Percentiles rank a stretch among this genome's conserved stretches.
Evolutionary conservation across 2,329 filamentous ascomycete genomes (phyloP).

Genomic region (Aspergillus viridinutans): DNA sequence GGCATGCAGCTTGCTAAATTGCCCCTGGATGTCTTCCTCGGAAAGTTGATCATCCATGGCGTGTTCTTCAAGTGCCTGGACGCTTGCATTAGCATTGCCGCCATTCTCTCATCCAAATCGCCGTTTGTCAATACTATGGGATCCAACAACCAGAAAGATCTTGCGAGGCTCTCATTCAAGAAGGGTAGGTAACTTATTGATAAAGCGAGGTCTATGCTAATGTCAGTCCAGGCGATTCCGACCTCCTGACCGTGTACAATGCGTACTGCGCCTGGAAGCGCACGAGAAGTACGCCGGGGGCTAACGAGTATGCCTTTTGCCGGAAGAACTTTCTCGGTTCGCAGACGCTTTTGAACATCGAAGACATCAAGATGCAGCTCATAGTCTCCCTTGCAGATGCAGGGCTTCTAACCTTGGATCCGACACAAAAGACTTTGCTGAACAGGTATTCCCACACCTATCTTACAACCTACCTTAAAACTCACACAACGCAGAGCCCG

Average conservation of each 20-base stretch:
- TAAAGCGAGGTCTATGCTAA: not conserved
- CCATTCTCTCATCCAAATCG: conserved; percentile 89
- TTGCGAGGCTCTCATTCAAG: conserved; percentile 72
- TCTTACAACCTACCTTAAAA: not conserved
- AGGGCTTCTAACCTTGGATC: conserved; percentile 71
- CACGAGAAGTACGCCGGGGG: conserved; percentile 65
- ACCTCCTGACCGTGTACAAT: conserved; percentile 88
- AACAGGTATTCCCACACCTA: conserved; percentile 48
- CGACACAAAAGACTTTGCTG: conserved; percentile 66
- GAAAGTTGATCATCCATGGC: conserved; percentile 85
- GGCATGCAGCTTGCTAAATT: conserved; percentile 82
- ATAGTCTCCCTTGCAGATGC: conserved; percentile 80
- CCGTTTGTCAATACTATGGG: conserved; percentile 87
- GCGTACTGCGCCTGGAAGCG: conserved; percentile 87
- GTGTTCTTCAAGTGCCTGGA: conserved; percentile 87
- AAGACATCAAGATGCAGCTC: conserved; percentile 91
- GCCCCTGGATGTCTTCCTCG: conserved; percentile 88
- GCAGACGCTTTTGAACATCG: conserved; percentile 87
- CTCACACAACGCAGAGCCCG: conserved; percentile 45
- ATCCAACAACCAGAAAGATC: conserved; percentile 75
- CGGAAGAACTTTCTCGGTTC: conserved; percentile 87
- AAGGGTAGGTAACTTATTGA: conserved; percentile 45
- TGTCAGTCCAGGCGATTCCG: conserved; percentile 64
- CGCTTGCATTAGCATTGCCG: conserved; percentile 84
- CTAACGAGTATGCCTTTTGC: conserved; percentile 84